Evolutionary conservation across 768 basidiomycete species (phyloP).

Genomic region (Pisolithus tinctorius): DNA sequence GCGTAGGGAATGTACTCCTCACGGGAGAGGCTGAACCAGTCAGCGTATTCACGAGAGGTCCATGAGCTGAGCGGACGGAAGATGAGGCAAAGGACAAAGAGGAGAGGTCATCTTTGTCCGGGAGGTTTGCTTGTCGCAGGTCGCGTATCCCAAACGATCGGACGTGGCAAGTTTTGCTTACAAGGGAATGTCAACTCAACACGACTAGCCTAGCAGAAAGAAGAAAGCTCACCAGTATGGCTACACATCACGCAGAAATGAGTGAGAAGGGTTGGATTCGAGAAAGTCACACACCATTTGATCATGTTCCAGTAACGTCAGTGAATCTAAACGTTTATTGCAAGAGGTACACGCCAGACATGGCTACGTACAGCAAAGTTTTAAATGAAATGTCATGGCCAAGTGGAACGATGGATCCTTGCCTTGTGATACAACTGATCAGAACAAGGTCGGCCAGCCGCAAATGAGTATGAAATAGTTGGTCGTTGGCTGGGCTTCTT

Average conservation of each 20-base stretch:
- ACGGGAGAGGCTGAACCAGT: constrained; percentile 21
- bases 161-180: constrained; percentile 76
- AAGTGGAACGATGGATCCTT: constrained; percentile 6
- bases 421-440: constrained; percentile 76
- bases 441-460: not conserved
- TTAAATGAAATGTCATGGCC: constrained; percentile 2
- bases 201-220: not conserved
- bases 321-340: constrained; percentile 72
- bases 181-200: not conserved
- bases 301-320: constrained; percentile 75
- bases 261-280: not conserved
- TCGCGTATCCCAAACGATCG: constrained; percentile 75
- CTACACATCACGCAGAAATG: constrained; percentile 14
- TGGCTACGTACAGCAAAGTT: constrained; percentile 36
- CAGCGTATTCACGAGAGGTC: constrained; percentile 18
- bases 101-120: constrained; percentile 36
- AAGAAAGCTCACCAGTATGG: constrained; percentile 36
- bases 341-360: constrained; percentile 77
- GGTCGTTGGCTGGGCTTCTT: constrained; percentile 15
- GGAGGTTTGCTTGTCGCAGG: constrained; percentile 65
- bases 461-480: not conserved
- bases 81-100: constrained; percentile 27
- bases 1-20: constrained; percentile 28
- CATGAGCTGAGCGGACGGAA: constrained; percentile 17
- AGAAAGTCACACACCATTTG: constrained; percentile 51